These are phyloP conservation scores for Xylaria sp. DNA, from an alignment of 2,329 filamentous ascomycete species.

Conservation along the genomic window DNA sequence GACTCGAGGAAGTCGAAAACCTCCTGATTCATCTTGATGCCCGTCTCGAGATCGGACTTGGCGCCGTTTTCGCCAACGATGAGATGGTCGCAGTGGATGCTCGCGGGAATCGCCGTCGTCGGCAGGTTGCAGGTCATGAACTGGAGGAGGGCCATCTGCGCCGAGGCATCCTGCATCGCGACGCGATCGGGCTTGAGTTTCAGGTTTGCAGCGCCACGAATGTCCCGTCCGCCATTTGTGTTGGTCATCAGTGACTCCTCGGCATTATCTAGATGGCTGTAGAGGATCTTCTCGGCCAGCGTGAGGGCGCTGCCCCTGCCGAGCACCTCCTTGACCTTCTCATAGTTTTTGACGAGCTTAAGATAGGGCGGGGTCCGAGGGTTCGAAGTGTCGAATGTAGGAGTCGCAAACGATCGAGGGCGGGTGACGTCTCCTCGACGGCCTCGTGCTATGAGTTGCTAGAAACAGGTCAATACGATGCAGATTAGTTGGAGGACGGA, in stretches of 20 bases:
- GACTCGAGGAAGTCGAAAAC: slow-evolving; percentile 98
- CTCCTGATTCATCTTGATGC: slow-evolving; percentile 92
- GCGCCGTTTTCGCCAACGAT: slow-evolving; percentile 95
- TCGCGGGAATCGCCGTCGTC: slow-evolving; percentile 91
- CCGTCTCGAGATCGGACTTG: slow-evolving; percentile 82
- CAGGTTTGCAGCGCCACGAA: slow-evolving; percentile 89
- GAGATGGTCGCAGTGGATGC: slow-evolving; percentile 99
- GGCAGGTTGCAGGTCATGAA: slow-evolving; percentile 98
- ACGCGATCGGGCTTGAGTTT: slow-evolving; percentile 98
- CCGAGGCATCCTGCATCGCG: slow-evolving; percentile 98
- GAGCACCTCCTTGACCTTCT: slow-evolving; percentile 68
- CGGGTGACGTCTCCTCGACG: slow-evolving; percentile 41
- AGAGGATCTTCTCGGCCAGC: slow-evolving; percentile 97
- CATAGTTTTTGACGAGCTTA: slow-evolving; percentile 71
- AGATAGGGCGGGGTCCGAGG: slow-evolving; percentile 74
- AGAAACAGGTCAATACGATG: neutral
- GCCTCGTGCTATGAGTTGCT: slow-evolving; percentile 46
- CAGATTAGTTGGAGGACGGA: neutral
- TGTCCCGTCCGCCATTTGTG: slow-evolving; percentile 84
- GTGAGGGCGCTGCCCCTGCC: slow-evolving; percentile 71
- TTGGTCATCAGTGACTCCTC: slow-evolving; percentile 87
- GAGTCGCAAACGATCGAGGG: slow-evolving; percentile 50
- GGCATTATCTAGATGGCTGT: slow-evolving; percentile 89
- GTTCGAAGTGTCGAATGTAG: slow-evolving; percentile 49
- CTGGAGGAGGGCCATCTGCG: slow-evolving; percentile 97